These are phyloP conservation scores for Flaveria brownii DNA, from an alignment of 129 eudicot species.

Conservation along the genomic window DNA sequence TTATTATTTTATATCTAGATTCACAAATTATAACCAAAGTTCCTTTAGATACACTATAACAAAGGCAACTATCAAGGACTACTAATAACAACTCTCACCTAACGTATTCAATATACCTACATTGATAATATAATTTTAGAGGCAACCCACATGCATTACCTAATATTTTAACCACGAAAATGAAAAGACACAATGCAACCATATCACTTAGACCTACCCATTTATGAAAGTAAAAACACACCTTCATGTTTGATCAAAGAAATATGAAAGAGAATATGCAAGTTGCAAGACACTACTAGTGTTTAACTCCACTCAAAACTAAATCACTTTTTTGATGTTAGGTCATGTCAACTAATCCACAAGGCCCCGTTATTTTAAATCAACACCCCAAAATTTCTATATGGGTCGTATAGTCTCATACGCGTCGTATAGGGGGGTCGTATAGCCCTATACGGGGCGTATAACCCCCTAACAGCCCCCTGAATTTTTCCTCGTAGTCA, in stretches of 20 bases:
- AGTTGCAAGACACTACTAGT: neutral
- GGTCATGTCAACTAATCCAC: neutral
- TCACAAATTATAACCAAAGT: constrained; percentile 9
- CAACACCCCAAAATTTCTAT: too few relatives aligned
- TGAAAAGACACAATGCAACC: constrained; percentile 22
- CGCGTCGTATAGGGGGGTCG: too few relatives aligned
- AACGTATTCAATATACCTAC: constrained; percentile 31
- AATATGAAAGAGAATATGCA: constrained; percentile 6
- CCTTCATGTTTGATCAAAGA: constrained; percentile 11
- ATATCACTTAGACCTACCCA: constrained; percentile 30
- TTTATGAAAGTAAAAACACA: constrained; percentile 15
- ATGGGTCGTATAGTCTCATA: too few relatives aligned
- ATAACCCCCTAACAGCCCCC: too few relatives aligned
- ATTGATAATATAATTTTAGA: constrained; percentile 14
- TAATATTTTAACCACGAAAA: constrained; percentile 26
- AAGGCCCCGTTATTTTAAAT: too few relatives aligned
- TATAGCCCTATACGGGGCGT: too few relatives aligned
- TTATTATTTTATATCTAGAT: neutral
- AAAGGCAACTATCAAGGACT: constrained; percentile 11
- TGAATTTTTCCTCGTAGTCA: too few relatives aligned
- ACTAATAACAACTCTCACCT: constrained; percentile 26
- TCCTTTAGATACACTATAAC: constrained; percentile 7
- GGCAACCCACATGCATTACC: constrained; percentile 36
- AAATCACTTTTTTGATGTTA: neutral
- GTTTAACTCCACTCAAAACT: neutral